Conservation (phyloP, 257 asterid species). For the Henckelia pumila region DNA sequence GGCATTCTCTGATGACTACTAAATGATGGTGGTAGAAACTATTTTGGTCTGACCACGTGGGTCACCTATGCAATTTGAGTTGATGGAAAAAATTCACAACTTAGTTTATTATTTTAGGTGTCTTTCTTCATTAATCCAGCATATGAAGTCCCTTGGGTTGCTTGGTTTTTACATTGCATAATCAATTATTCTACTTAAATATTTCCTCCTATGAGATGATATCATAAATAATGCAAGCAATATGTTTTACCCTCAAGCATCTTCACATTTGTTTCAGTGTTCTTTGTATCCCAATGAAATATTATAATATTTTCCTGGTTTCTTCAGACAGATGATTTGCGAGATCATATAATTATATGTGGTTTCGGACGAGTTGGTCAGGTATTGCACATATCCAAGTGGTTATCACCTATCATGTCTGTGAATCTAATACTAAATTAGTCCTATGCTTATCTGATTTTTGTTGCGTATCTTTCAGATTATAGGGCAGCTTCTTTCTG, state of each 20-base stretch:
- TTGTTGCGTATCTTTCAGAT: conserved; percentile 51
- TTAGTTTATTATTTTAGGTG: no score
- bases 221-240: no score
- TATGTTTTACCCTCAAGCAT: not conserved
- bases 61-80: not conserved
- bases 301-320: conserved; percentile 4
- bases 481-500: conserved; percentile 99
- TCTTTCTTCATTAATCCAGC: not conserved
- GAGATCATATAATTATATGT: conserved; percentile 92
- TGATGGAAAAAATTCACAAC: not conserved
- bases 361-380: conserved; percentile 99
- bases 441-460: conserved; percentile 10
- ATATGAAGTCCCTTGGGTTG: not conserved
- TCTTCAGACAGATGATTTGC: conserved; percentile 96
- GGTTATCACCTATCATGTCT: conserved; percentile 2
- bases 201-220: not conserved
- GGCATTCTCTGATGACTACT: not conserved
- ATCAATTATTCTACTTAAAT: not conserved
- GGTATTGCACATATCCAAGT: conserved; percentile 37
- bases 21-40: not conserved
- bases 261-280: not conserved
- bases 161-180: not conserved
- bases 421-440: conserved; percentile 8
- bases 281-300: not conserved
- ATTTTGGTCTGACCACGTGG: not conserved